Evolutionary conservation across 306 rosid species (phyloP).

Genomic region (Cucumis hystrix): DNA sequence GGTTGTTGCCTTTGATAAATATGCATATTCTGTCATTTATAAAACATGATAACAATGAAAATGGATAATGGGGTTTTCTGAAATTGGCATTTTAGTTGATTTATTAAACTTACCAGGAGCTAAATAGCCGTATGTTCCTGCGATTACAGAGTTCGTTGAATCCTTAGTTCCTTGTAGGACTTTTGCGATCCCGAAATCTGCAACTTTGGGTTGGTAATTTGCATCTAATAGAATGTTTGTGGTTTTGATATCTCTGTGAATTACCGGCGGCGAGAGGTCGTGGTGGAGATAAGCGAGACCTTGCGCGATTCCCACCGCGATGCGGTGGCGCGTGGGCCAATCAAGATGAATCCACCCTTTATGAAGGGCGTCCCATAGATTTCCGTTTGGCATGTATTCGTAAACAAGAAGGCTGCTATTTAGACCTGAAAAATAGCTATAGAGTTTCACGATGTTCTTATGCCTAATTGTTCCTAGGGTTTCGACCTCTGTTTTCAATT

Average conservation of each 20-base stretch:
- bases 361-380: conserved; percentile 91
- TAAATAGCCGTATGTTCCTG: conserved; percentile 82
- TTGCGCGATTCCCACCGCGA: conserved; percentile 76
- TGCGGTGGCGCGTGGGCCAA: conserved; percentile 83
- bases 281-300: conserved; percentile 93
- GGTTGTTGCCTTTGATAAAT: conserved; percentile 75
- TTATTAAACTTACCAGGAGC: conserved; percentile 60
- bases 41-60: neutral
- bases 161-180: conserved; percentile 83
- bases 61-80: neutral
- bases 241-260: conserved; percentile 89
- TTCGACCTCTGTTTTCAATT: conserved; percentile 77
- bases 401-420: conserved; percentile 69
- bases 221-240: conserved; percentile 76
- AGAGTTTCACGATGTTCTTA: conserved; percentile 80
- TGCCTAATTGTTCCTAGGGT: conserved; percentile 78
- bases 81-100: neutral
- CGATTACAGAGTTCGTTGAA: conserved; percentile 75
- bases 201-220: conserved; percentile 72
- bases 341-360: conserved; percentile 52
- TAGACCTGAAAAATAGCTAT: conserved; percentile 57
- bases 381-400: conserved; percentile 91
- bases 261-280: conserved; percentile 65
- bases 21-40: conserved; percentile 69
- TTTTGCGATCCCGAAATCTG: conserved; percentile 96